A percentile compares a stretch with the other conserved stretches of the same genome.
Evolutionary conservation across 2,329 filamentous ascomycete species (phyloP).

Genomic region (Teratosphaeria epicoccoides): DNA sequence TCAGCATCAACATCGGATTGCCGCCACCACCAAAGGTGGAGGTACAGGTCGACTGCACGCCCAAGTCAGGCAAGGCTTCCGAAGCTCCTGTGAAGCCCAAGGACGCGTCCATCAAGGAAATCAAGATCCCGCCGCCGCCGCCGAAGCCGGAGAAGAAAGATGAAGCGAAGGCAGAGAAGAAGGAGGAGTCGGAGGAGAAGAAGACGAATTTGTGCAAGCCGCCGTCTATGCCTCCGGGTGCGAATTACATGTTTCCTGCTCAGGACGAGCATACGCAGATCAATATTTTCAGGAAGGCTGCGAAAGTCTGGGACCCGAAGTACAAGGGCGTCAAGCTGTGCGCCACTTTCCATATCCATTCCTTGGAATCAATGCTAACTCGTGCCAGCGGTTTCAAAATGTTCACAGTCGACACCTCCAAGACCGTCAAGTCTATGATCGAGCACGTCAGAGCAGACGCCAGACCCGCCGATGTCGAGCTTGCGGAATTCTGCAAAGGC

Average conservation of each 20-base stretch:
- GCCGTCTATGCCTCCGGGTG: conserved; percentile 9
- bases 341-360: not conserved
- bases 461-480: conserved; percentile 4
- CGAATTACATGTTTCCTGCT: conserved; percentile 17
- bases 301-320: conserved; percentile 17
- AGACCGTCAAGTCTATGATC: conserved; percentile 19
- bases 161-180: not conserved
- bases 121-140: conserved; percentile 1
- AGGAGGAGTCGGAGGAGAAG: conserved; percentile 3
- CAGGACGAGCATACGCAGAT: conserved; percentile 13
- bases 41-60: not conserved
- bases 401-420: conserved; percentile 21
- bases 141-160: conserved; percentile 1
- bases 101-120: not conserved
- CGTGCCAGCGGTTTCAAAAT: conserved; percentile 20
- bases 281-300: conserved; percentile 18
- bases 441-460: conserved; percentile 18
- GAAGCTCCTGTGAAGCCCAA: not conserved
- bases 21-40: not conserved
- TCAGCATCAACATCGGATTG: not conserved
- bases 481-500: conserved; percentile 10
- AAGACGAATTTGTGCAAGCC: conserved; percentile 6
- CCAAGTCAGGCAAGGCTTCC: not conserved
- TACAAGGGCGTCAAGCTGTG: conserved; percentile 10
- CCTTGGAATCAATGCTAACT: not conserved